phyloP scores from a whole-genome alignment of 352 stramenopile species.

The Pythium oligandrum region DNA sequence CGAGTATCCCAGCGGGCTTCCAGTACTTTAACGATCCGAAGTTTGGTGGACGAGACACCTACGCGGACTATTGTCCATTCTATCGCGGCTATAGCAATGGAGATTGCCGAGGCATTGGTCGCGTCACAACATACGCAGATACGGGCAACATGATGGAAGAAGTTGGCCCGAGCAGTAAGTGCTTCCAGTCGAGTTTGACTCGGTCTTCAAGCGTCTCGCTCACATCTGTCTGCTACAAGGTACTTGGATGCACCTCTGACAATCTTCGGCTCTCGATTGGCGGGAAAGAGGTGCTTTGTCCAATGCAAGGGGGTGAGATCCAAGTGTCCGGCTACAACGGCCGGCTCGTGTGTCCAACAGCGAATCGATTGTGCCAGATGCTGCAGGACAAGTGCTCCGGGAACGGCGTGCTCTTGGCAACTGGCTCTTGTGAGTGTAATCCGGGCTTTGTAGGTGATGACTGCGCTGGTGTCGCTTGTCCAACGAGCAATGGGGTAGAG shows the following conservation, averaged over 20 bases:
- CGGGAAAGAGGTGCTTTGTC: constrained; percentile 48
- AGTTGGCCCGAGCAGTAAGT: constrained; percentile 45
- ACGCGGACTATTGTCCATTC: constrained; percentile 78
- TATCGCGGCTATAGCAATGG: constrained; percentile 76
- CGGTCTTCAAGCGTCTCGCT: constrained; percentile 26
- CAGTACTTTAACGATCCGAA: constrained; percentile 72
- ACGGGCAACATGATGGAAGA: constrained; percentile 51
- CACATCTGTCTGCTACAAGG: constrained; percentile 46
- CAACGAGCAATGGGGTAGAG: constrained; percentile 24
- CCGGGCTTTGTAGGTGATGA: constrained; percentile 42
- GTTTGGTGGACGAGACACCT: constrained; percentile 57
- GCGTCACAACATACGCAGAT: constrained; percentile 28
- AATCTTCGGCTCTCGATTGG: constrained; percentile 45
- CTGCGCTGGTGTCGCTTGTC: constrained; percentile 52
- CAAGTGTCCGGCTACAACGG: constrained; percentile 44
- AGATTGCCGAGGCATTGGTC: constrained; percentile 61
- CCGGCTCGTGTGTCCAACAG: constrained; percentile 41
- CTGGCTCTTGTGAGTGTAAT: constrained; percentile 51
- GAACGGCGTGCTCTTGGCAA: constrained; percentile 43
- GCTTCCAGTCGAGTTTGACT: constrained; percentile 67
- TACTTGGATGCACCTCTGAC: constrained; percentile 37
- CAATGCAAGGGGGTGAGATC: constrained; percentile 48
- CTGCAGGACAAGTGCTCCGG: constrained; percentile 67
- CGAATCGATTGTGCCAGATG: constrained; percentile 52
- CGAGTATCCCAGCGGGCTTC: constrained; percentile 68